Percentiles rank a stretch among this genome's conserved stretches.
phyloP scores from a whole-genome alignment of 2,329 filamentous ascomycete genomes.

The Aspergillus amoenus region DNA sequence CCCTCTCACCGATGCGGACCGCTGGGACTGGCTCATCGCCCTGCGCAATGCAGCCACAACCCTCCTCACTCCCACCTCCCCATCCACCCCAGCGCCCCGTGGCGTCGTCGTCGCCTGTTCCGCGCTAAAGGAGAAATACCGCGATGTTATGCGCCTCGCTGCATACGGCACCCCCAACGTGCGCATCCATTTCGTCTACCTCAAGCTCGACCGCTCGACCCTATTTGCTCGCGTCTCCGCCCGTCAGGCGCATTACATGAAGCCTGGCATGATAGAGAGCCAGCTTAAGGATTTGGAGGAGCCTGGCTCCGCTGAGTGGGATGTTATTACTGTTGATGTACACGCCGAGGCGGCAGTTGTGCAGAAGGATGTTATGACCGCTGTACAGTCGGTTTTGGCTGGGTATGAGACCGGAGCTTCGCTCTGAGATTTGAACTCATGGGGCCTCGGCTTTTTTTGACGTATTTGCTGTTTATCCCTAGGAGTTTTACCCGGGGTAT shows the following conservation, averaged over 20 bases:
- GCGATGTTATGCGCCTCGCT: constrained; percentile 82
- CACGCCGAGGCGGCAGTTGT: constrained; percentile 56
- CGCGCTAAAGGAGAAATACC: constrained; percentile 94
- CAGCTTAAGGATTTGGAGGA: constrained; percentile 88
- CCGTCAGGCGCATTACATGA: constrained; percentile 90
- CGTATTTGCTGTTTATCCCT: background rate
- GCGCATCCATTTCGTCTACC: constrained; percentile 89
- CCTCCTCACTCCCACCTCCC: constrained; percentile 41
- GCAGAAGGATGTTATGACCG: constrained; percentile 58
- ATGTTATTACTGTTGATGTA: constrained; percentile 70
- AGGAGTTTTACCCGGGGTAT: background rate
- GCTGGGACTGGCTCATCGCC: constrained; percentile 93
- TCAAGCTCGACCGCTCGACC: constrained; percentile 72
- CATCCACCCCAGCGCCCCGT: constrained; percentile 49
- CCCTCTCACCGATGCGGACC: constrained; percentile 86
- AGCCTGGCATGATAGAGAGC: constrained; percentile 89
- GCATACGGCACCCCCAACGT: constrained; percentile 72
- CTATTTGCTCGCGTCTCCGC: constrained; percentile 72
- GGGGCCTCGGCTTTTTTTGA: no score
- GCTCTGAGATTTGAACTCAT: background rate
- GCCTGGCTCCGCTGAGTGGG: constrained; percentile 67
- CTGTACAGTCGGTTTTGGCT: constrained; percentile 57
- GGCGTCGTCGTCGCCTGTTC: constrained; percentile 96
- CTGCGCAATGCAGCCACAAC: constrained; percentile 65
- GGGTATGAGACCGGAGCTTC: constrained; percentile 32